A percentile compares a stretch with the other conserved stretches of the same genome.
Conservation (phyloP, 2,329 filamentous ascomycete genomes). For the Clonostachys sp. region DNA sequence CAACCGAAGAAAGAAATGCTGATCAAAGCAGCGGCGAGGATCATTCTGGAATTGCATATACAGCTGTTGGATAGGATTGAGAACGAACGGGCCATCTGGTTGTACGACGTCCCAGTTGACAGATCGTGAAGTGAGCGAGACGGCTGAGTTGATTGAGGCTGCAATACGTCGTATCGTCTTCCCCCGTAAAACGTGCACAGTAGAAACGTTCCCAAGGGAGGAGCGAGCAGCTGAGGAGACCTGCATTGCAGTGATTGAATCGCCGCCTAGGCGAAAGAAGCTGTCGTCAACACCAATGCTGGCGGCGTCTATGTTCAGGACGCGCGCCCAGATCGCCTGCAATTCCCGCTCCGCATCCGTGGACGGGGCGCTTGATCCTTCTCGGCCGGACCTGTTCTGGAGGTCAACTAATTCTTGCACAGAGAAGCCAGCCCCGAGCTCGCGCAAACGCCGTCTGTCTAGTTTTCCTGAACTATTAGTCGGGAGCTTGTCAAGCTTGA, state of each 20-base stretch:
- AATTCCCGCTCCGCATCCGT: conserved; percentile 12
- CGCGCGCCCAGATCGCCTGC: conserved; percentile 26
- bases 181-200: background rate
- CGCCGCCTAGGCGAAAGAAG: conserved; percentile 45
- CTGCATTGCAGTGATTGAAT: conserved; percentile 44
- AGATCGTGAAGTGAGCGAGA: no score
- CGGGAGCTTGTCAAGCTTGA: conserved; percentile 1
- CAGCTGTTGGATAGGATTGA: conserved; percentile 2
- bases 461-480: conserved; percentile 3
- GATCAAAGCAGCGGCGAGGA: conserved; percentile 1
- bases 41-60: background rate
- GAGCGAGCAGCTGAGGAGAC: conserved; percentile 17
- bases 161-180: background rate
- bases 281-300: conserved; percentile 34
- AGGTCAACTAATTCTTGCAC: conserved; percentile 1
- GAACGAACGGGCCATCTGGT: background rate
- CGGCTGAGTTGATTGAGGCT: background rate
- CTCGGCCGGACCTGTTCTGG: conserved; percentile 3
- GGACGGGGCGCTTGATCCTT: conserved; percentile 2
- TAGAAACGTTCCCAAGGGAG: background rate
- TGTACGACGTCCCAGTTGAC: background rate
- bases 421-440: conserved; percentile 5
- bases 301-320: conserved; percentile 22
- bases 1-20: conserved; percentile 1
- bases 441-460: conserved; percentile 1